phyloP scores from a whole-genome alignment of 495 filamentous ascomycete genomes.

The Pyrenopolyporus hunteri region DNA sequence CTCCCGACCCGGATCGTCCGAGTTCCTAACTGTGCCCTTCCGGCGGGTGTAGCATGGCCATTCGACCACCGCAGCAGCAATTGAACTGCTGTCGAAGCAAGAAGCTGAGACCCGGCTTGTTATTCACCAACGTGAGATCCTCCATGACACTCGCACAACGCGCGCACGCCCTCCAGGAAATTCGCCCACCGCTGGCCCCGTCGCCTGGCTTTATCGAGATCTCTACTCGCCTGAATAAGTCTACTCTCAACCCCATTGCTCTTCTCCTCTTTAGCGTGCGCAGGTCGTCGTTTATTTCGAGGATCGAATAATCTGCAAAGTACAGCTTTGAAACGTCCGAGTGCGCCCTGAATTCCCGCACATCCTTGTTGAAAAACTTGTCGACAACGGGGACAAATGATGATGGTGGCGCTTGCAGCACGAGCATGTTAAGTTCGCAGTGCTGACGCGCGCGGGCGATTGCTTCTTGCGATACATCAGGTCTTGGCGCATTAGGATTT shows the following conservation, averaged over 20 bases:
- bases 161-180: conserved; percentile 61
- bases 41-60: conserved; percentile 49
- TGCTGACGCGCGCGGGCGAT: conserved; percentile 43
- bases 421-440: conserved; percentile 57
- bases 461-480: conserved; percentile 40
- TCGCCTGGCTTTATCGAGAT: conserved; percentile 20
- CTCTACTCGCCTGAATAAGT: conserved; percentile 50
- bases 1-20: neutral
- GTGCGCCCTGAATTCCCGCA: conserved; percentile 47
- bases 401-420: conserved; percentile 51
- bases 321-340: conserved; percentile 55
- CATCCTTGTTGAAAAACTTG: conserved; percentile 52
- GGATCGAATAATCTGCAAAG: conserved; percentile 56
- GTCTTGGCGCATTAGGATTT: conserved; percentile 31
- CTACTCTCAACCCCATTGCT: conserved; percentile 41
- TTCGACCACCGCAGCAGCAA: conserved; percentile 60
- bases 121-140: conserved; percentile 52
- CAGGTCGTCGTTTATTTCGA: conserved; percentile 54
- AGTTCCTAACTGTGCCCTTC: neutral
- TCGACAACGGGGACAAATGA: conserved; percentile 55
- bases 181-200: conserved; percentile 17
- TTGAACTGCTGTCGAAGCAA: conserved; percentile 57
- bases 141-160: conserved; percentile 69
- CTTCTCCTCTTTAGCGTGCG: conserved; percentile 36
- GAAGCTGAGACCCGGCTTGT: conserved; percentile 54